Evolutionary conservation across 2,329 filamentous ascomycete species (phyloP).

Genomic region (Pestalotiopsis sp.): DNA sequence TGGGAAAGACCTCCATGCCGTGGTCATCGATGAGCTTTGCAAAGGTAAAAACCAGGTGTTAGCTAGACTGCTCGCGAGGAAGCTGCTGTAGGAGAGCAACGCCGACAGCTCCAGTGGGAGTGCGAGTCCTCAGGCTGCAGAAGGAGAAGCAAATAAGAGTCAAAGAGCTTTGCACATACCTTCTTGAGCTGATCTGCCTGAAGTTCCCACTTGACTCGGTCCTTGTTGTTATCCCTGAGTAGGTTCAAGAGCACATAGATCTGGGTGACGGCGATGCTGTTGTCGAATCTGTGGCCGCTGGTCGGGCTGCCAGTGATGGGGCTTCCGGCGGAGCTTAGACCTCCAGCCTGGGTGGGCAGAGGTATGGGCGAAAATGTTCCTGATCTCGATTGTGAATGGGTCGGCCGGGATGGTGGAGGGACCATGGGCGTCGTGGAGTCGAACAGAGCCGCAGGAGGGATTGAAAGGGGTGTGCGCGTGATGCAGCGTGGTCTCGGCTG

Average conservation of each 20-base stretch:
- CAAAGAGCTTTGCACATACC: conserved; percentile 53
- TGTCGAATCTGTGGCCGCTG: conserved; percentile 66
- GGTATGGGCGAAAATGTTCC: conserved; percentile 67
- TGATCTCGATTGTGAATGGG: conserved; percentile 55
- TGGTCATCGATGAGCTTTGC: conserved; percentile 87
- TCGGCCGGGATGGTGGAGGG: conserved; percentile 31
- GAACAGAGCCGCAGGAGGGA: conserved; percentile 21
- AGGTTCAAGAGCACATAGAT: conserved; percentile 92
- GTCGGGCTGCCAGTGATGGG: conserved; percentile 64
- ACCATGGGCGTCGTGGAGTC: conserved; percentile 33
- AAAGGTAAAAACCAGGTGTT: conserved; percentile 10
- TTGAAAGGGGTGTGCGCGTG: conserved; percentile 12
- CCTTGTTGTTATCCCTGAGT: conserved; percentile 86
- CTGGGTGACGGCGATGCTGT: conserved; percentile 94
- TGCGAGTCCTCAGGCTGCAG: background rate
- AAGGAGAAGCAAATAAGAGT: background rate
- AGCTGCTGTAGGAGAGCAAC: background rate
- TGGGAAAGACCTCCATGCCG: conserved; percentile 98
- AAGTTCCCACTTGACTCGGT: conserved; percentile 85
- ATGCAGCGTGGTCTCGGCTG: background rate
- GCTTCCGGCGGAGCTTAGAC: conserved; percentile 62
- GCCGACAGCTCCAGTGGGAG: background rate
- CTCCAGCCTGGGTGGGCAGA: conserved; percentile 50
- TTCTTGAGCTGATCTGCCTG: conserved; percentile 92
- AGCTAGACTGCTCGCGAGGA: background rate